Conservation (phyloP, 345 rosid species). For the Brassica incana region DNA sequence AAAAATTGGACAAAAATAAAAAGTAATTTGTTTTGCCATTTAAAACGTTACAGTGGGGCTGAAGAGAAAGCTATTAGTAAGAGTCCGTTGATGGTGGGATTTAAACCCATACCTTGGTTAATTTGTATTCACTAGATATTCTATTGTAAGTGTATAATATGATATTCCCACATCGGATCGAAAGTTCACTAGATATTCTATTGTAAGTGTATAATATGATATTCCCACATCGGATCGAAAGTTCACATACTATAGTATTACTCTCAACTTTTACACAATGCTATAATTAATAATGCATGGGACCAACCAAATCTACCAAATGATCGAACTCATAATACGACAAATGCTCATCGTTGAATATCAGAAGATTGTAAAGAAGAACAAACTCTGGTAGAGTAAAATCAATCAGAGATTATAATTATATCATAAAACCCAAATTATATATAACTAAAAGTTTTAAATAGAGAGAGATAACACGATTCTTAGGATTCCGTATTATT, state of each 20-base stretch:
- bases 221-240: too few species aligned
- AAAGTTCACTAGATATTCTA: too few species aligned
- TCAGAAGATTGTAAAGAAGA: not conserved
- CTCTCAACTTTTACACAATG: not conserved
- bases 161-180: too few species aligned
- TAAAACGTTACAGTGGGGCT: too few species aligned
- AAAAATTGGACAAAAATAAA: too few species aligned
- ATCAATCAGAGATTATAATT: not conserved
- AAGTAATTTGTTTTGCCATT: too few species aligned
- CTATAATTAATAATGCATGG: not conserved
- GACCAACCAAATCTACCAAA: not conserved
- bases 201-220: too few species aligned
- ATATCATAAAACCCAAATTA: not conserved
- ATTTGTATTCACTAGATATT: too few species aligned
- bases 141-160: too few species aligned
- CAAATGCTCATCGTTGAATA: not conserved
- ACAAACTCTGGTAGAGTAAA: not conserved
- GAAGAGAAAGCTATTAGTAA: too few species aligned
- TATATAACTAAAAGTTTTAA: not conserved
- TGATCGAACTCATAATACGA: not conserved
- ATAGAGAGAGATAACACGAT: not conserved
- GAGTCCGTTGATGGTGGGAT: too few species aligned
- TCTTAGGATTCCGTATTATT: not conserved
- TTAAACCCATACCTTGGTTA: too few species aligned
- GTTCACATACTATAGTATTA: not conserved